Evolutionary conservation across 2,329 filamentous ascomycete species (phyloP).

Genomic region (Hymenoscyphus scutula): DNA sequence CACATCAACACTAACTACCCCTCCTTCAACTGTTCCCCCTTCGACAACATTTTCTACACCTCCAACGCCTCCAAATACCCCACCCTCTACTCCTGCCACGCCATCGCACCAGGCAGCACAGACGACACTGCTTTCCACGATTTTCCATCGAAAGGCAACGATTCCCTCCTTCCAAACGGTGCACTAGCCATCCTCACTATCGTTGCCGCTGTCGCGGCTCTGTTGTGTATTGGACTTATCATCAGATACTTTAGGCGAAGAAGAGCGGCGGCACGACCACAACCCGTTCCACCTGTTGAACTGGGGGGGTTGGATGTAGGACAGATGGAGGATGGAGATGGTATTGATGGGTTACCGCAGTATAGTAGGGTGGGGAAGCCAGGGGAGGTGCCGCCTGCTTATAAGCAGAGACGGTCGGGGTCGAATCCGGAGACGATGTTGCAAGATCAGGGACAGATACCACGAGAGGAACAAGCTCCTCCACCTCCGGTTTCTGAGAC

Average conservation of each 20-base stretch:
- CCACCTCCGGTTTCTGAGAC: neutral
- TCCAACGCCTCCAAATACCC: neutral
- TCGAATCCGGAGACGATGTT: neutral
- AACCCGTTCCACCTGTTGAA: neutral
- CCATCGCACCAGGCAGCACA: neutral
- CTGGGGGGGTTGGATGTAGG: neutral
- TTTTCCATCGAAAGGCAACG: neutral
- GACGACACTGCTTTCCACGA: conserved; percentile 10
- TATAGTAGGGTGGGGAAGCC: conserved; percentile 13
- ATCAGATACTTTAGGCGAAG: conserved; percentile 1
- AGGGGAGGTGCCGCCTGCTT: conserved; percentile 11
- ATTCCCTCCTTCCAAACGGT: conserved; percentile 7
- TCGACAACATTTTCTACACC: conserved; percentile 10
- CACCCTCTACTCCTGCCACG: conserved; percentile 15
- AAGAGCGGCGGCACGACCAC: neutral
- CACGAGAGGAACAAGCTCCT: neutral
- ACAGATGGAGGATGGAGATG: conserved; percentile 6
- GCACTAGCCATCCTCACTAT: conserved; percentile 10
- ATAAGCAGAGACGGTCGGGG: neutral
- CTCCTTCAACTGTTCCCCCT: conserved; percentile 14
- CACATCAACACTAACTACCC: conserved; percentile 11
- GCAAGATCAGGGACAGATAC: neutral
- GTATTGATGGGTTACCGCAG: conserved; percentile 11
- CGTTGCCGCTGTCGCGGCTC: conserved; percentile 5
- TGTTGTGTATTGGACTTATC: neutral